A percentile compares a stretch with the other conserved stretches of the same genome.
Conservation (phyloP, 805 yeast species). For the Candida coleopterorum region DNA sequence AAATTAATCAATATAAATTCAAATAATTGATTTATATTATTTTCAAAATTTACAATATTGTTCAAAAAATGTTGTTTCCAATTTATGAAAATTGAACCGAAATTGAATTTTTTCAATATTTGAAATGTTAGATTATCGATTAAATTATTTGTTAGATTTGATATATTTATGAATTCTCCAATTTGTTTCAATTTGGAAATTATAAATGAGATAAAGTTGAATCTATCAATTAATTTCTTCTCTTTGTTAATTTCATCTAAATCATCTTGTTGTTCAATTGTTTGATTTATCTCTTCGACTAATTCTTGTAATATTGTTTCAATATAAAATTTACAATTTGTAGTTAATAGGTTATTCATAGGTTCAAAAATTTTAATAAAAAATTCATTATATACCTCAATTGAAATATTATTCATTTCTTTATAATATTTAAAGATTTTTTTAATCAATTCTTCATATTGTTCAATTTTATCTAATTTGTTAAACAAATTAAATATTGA, state of each 20-base stretch:
- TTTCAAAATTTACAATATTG: conserved; percentile 10
- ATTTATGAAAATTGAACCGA: conserved; percentile 14
- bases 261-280: conserved; percentile 11
- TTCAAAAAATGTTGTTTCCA: conserved; percentile 20
- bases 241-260: conserved; percentile 15
- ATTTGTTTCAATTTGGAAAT: conserved; percentile 22
- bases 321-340: conserved; percentile 19
- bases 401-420: conserved; percentile 12
- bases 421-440: conserved; percentile 20
- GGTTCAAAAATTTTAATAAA: conserved; percentile 10
- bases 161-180: conserved; percentile 16
- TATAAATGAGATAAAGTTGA: conserved; percentile 3
- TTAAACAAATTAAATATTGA: conserved; percentile 18
- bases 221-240: conserved; percentile 10
- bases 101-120: conserved; percentile 18
- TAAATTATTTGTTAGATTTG: conserved; percentile 10
- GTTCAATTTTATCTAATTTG: conserved; percentile 19
- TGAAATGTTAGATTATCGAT: conserved; percentile 13
- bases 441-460: conserved; percentile 23
- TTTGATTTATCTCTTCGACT: conserved; percentile 14
- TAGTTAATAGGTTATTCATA: conserved; percentile 12
- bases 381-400: conserved; percentile 10
- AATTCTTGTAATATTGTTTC: conserved; percentile 23
- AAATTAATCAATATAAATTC: conserved; percentile 22
- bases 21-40: conserved; percentile 16